These are phyloP conservation scores for Phytophthora sp. DNA, from an alignment of 352 stramenopile genomes.

Conservation along the genomic window DNA sequence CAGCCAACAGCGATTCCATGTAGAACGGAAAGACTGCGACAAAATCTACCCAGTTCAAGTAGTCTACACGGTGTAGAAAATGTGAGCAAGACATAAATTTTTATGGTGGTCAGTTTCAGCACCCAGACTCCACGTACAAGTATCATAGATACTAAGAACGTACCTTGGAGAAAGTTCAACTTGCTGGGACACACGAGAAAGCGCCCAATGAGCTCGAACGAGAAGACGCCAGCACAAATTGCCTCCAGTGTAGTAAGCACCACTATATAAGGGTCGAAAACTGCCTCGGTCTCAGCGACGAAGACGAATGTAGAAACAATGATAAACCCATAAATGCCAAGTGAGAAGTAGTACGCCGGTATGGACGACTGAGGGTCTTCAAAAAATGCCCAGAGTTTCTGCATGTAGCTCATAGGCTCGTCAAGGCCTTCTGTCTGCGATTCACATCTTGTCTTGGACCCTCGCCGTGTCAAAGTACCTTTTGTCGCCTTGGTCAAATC, in stretches of 20 bases:
- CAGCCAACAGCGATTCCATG: conserved; percentile 67
- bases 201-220: conserved; percentile 65
- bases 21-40: conserved; percentile 87
- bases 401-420: conserved; percentile 17
- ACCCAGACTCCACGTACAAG: neutral
- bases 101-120: neutral
- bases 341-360: conserved; percentile 65
- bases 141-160: neutral
- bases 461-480: conserved; percentile 15
- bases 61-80: conserved; percentile 51
- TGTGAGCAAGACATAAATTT: neutral
- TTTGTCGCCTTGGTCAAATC: neutral
- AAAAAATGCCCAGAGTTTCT: conserved; percentile 58
- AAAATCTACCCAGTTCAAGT: conserved; percentile 86
- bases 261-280: conserved; percentile 41
- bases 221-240: conserved; percentile 62
- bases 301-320: conserved; percentile 70
- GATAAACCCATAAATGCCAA: conserved; percentile 72
- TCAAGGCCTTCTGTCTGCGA: conserved; percentile 9
- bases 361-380: conserved; percentile 75
- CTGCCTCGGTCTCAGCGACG: conserved; percentile 66
- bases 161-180: conserved; percentile 57
- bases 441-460: conserved; percentile 10
- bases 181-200: conserved; percentile 58
- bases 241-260: conserved; percentile 52